Evolutionary conservation across 2,329 filamentous ascomycete genomes (phyloP).

Genomic region (Exophiala sp.): DNA sequence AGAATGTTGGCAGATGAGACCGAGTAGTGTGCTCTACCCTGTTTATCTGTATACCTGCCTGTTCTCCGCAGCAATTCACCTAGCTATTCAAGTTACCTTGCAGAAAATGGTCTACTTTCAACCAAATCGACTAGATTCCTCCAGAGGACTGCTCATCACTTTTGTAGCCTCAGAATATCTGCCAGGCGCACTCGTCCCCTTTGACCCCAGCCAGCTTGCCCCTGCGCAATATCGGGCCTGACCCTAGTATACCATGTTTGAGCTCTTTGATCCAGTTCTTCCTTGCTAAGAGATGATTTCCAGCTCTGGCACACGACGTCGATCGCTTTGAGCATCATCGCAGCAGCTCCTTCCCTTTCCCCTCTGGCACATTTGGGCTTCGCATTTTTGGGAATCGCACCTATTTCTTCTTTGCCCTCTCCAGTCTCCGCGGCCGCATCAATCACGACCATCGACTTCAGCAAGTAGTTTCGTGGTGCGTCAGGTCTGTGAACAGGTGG

Average conservation of each 20-base stretch:
- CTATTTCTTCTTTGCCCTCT: neutral
- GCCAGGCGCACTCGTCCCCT: conserved; percentile 64
- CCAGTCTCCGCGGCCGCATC: conserved; percentile 19
- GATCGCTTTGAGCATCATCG: conserved; percentile 63
- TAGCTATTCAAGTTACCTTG: too few relatives aligned
- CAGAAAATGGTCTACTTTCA: too few relatives aligned
- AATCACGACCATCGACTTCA: conserved; percentile 42
- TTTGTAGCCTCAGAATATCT: conserved; percentile 59
- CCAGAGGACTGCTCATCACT: too few relatives aligned
- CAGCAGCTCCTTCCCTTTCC: conserved; percentile 65
- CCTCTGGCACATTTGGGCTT: conserved; percentile 52
- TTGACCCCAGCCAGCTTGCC: conserved; percentile 74
- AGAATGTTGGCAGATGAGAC: conserved; percentile 1
- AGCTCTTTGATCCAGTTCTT: conserved; percentile 67
- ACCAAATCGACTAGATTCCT: too few relatives aligned
- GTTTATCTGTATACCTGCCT: too few relatives aligned
- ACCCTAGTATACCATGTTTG: conserved; percentile 78
- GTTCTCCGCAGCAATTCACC: too few relatives aligned
- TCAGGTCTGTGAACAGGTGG: conserved; percentile 72
- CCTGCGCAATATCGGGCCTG: conserved; percentile 67
- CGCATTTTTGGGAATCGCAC: conserved; percentile 31
- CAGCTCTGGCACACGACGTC: conserved; percentile 69
- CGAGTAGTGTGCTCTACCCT: too few relatives aligned
- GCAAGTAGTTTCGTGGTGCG: conserved; percentile 54
- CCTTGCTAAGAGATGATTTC: conserved; percentile 54